These are phyloP conservation scores for Gossypium australe DNA, from an alignment of 345 rosid genomes.

Conservation along the genomic window DNA sequence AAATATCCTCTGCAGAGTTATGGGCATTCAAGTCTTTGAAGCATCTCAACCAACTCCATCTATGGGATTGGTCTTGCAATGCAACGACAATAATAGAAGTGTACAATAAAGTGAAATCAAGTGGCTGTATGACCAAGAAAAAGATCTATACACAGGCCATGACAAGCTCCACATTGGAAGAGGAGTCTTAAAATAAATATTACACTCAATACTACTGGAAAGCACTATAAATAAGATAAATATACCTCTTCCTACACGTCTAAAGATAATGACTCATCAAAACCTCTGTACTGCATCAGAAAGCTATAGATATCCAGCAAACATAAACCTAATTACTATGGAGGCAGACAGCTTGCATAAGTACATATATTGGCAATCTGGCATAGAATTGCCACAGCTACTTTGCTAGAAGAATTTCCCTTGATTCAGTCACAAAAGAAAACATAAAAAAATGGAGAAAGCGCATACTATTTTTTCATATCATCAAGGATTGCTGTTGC, in stretches of 20 bases:
- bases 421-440: conserved; percentile 2
- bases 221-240: neutral
- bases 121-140: neutral
- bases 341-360: neutral
- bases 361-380: neutral
- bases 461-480: conserved; percentile 68
- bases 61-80: neutral
- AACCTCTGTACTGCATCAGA: neutral
- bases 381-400: neutral
- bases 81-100: conserved; percentile 6
- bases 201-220: neutral
- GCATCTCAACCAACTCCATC: neutral
- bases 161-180: neutral
- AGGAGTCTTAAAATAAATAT: neutral
- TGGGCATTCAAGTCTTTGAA: neutral
- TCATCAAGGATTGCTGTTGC: conserved; percentile 83
- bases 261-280: neutral
- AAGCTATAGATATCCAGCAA: neutral
- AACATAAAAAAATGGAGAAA: conserved; percentile 9
- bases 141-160: neutral
- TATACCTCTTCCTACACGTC: neutral
- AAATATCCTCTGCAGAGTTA: neutral
- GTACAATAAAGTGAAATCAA: neutral
- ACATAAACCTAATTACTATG: neutral
- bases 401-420: conserved; percentile 5